phyloP scores from a whole-genome alignment of 805 yeast genomes.

The Nakazawaea populi region DNA sequence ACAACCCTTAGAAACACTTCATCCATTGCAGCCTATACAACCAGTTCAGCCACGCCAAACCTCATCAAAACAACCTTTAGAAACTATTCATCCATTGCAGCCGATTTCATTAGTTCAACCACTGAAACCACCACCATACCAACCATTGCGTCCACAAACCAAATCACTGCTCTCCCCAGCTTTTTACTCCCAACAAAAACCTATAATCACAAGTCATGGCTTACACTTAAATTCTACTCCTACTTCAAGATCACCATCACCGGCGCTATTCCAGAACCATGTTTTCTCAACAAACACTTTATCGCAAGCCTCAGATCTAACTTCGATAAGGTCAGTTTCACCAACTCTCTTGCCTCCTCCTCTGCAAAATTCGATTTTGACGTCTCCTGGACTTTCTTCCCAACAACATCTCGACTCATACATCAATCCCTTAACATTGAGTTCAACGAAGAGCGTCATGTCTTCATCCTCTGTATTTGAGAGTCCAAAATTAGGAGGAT shows the following conservation, averaged over 20 bases:
- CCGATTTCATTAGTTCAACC: too few relatives aligned
- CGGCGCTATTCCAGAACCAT: not conserved
- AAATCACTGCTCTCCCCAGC: not conserved
- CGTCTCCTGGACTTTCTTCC: not conserved
- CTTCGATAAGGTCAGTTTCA: not conserved
- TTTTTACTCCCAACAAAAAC: not conserved
- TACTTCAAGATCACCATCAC: slow-evolving; percentile 1
- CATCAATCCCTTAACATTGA: not conserved
- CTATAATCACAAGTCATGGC: not conserved
- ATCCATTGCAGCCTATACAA: not conserved
- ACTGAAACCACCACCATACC: too few relatives aligned
- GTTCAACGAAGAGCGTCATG: not conserved
- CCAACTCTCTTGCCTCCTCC: not conserved
- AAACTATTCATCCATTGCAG: too few relatives aligned
- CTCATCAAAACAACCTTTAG: too few relatives aligned
- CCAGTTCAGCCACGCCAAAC: not conserved
- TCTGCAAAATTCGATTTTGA: not conserved
- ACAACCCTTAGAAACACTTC: not conserved
- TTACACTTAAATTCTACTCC: not conserved
- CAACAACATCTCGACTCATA: not conserved
- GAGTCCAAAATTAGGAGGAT: not conserved
- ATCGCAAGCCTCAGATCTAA: not conserved
- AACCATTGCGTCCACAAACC: too few relatives aligned
- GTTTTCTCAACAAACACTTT: not conserved
- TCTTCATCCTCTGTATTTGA: not conserved